phyloP scores from a whole-genome alignment of 345 rosid genomes.

The Crucihimalaya himalaica region DNA sequence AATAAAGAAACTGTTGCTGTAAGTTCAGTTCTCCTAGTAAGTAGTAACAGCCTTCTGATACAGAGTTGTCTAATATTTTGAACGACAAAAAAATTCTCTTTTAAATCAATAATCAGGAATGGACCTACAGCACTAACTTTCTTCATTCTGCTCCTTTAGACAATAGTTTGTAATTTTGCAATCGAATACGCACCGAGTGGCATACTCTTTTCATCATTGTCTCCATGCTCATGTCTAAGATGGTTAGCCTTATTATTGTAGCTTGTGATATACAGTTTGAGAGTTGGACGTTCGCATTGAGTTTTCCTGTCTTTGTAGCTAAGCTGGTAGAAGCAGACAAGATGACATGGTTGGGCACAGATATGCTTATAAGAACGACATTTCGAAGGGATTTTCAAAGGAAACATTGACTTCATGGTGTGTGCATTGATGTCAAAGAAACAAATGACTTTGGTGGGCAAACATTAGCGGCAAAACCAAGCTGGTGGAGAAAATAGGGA shows the following conservation, averaged over 20 bases:
- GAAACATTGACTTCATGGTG: not conserved
- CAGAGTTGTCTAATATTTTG: not conserved
- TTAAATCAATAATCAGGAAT: not conserved
- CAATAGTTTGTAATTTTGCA: not conserved
- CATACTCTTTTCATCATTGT: not conserved
- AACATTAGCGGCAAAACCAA: constrained; percentile 8
- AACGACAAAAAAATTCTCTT: not conserved
- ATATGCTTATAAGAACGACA: not conserved
- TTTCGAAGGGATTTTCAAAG: not conserved
- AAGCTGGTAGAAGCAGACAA: constrained; percentile 17
- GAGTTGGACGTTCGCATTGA: constrained; percentile 22
- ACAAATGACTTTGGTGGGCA: constrained; percentile 5
- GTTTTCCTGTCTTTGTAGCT: constrained; percentile 19
- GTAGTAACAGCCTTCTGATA: constrained; percentile 5
- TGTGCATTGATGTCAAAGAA: constrained; percentile 17
- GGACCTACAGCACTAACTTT: constrained; percentile 17
- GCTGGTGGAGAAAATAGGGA: constrained; percentile 11
- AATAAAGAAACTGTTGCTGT: constrained; percentile 10
- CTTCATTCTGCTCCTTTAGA: not conserved
- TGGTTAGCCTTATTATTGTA: constrained; percentile 11
- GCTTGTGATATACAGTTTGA: constrained; percentile 8
- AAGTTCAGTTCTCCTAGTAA: constrained; percentile 10
- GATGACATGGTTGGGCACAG: not conserved
- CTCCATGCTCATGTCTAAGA: constrained; percentile 1
- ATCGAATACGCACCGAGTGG: not conserved